Evolutionary conservation across 345 rosid species (phyloP).

Genomic region (Sapria himalayana): DNA sequence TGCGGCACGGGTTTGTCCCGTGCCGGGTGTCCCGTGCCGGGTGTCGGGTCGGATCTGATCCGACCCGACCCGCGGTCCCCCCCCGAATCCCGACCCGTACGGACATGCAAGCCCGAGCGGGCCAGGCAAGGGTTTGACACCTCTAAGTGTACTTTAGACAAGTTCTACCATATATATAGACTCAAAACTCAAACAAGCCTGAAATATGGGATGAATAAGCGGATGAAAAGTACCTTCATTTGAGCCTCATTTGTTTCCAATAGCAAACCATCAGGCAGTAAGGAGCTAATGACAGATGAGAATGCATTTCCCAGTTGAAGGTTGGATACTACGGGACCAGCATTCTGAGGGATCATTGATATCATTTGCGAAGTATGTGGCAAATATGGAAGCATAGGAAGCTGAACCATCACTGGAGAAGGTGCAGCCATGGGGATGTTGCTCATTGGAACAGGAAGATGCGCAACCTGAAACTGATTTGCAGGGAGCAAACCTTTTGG

Average conservation of each 20-base stretch:
- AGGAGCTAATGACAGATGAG: conserved; percentile 68
- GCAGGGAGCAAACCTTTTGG: conserved; percentile 15
- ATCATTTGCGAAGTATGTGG: conserved; percentile 25
- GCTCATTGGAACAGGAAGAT: conserved; percentile 23
- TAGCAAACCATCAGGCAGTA: conserved; percentile 85
- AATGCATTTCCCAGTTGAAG: conserved; percentile 36
- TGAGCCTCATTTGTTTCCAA: conserved; percentile 39
- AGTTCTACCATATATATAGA: no score
- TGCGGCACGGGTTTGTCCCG: no score
- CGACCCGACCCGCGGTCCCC: no score
- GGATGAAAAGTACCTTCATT: conserved; percentile 58
- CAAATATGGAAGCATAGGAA: conserved; percentile 41
- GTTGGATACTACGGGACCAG: conserved; percentile 18
- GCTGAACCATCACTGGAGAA: conserved; percentile 24
- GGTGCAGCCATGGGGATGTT: conserved; percentile 17
- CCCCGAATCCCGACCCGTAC: no score
- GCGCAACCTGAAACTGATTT: conserved; percentile 14
- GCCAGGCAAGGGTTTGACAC: no score
- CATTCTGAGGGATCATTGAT: conserved; percentile 24
- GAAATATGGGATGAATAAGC: no score
- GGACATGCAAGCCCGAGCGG: no score
- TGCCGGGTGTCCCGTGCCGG: no score
- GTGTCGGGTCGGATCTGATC: no score
- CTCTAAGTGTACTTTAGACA: no score
- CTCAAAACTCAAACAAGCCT: no score